These are phyloP conservation scores for Eutrema yunnanense DNA, from an alignment of 345 rosid genomes.

Conservation along the genomic window DNA sequence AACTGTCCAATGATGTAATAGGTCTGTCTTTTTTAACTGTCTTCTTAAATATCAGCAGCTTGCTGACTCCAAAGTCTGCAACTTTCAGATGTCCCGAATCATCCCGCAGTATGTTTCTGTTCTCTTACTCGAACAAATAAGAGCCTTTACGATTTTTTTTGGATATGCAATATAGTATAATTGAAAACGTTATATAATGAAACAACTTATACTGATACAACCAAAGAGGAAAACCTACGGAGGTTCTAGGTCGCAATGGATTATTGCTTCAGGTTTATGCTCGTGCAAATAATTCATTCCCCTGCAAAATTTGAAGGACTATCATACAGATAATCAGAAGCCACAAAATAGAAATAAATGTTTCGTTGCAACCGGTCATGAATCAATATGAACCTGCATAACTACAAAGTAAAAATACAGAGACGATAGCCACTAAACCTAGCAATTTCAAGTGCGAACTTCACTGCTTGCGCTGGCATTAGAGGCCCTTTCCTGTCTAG, in stretches of 20 bases:
- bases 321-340: constrained; percentile 10
- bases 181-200: neutral
- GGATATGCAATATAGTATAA: constrained; percentile 12
- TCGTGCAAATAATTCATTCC: constrained; percentile 87
- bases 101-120: constrained; percentile 93
- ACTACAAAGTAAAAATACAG: neutral
- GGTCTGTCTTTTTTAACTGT: constrained; percentile 56
- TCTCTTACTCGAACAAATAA: constrained; percentile 46
- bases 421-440: constrained; percentile 37
- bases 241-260: constrained; percentile 82
- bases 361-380: neutral
- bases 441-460: constrained; percentile 80
- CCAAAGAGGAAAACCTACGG: constrained; percentile 49
- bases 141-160: constrained; percentile 25
- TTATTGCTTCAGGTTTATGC: constrained; percentile 74
- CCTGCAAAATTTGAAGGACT: constrained; percentile 40
- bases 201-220: neutral
- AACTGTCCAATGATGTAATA: constrained; percentile 46
- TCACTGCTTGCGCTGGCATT: constrained; percentile 57
- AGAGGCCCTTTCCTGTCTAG: constrained; percentile 57
- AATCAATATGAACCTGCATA: neutral
- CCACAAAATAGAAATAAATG: neutral
- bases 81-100: constrained; percentile 95
- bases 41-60: constrained; percentile 51
- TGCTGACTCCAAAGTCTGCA: constrained; percentile 95